Conservation (phyloP, 2,329 filamentous ascomycete species). For the Botrytis sinoallii region DNA sequence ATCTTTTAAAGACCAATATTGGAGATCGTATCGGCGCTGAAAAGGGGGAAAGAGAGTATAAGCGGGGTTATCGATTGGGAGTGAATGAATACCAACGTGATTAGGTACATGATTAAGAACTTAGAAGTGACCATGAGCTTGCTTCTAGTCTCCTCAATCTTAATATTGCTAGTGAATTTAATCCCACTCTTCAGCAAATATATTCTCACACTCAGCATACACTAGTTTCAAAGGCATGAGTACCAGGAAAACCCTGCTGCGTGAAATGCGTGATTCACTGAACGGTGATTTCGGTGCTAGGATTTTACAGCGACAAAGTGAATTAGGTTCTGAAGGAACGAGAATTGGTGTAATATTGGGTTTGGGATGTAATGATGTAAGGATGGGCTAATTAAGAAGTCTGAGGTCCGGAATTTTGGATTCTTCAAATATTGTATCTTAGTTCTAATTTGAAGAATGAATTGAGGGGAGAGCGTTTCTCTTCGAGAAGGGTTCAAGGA, state of each 20-base stretch:
- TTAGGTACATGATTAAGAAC: too few relatives aligned
- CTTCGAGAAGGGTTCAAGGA: not conserved
- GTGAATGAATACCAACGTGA: not conserved
- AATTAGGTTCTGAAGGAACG: not conserved
- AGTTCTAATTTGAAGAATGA: not conserved
- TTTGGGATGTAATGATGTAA: accelerated
- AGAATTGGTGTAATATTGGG: not conserved
- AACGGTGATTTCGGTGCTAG: not conserved
- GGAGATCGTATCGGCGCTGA: not conserved
- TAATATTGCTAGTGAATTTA: not conserved
- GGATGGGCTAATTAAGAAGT: not conserved
- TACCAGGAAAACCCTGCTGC: not conserved
- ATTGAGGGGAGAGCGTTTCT: not conserved
- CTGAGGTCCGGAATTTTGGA: too few relatives aligned
- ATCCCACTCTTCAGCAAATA: not conserved
- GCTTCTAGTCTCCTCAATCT: not conserved
- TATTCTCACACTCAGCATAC: not conserved
- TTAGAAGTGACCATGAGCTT: too few relatives aligned
- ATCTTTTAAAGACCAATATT: not conserved
- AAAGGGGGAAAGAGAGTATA: not conserved
- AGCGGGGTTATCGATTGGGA: not conserved
- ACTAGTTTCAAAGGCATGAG: not conserved
- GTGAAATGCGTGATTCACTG: not conserved
- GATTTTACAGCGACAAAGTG: too few relatives aligned
- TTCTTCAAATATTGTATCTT: not conserved